Percentiles rank a stretch among this genome's conserved stretches.
Conservation (phyloP, 352 stramenopile genomes). For the Globisporangium echinulatum region DNA sequence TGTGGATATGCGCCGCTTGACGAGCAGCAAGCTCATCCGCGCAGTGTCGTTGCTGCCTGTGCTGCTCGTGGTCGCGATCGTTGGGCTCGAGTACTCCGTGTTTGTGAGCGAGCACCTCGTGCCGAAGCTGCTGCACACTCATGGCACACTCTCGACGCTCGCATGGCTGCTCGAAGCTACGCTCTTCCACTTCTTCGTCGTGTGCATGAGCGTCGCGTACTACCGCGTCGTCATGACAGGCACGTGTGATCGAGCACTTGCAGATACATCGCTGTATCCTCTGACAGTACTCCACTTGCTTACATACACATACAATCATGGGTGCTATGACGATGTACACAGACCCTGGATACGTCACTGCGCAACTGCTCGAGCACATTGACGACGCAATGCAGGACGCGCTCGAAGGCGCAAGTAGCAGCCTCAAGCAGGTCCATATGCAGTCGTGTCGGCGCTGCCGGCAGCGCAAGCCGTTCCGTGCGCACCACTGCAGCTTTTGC, state of each 20-base stretch:
- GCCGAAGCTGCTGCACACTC: constrained; percentile 16
- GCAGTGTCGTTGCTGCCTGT: constrained; percentile 61
- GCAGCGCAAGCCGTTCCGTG: constrained; percentile 67
- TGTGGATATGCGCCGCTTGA: background rate
- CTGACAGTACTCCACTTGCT: background rate
- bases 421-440: constrained; percentile 6
- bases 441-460: constrained; percentile 57
- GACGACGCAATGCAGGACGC: constrained; percentile 55
- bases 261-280: background rate
- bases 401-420: constrained; percentile 35
- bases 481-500: constrained; percentile 85
- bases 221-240: constrained; percentile 72
- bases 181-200: constrained; percentile 58
- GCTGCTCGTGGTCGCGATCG: constrained; percentile 49
- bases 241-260: constrained; percentile 9
- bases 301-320: no score
- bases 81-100: constrained; percentile 61
- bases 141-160: constrained; percentile 10
- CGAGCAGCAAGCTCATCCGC: constrained; percentile 43
- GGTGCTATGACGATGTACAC: background rate
- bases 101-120: constrained; percentile 52
- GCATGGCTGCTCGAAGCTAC: constrained; percentile 26
- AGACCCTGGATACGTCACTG: constrained; percentile 81
- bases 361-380: constrained; percentile 46
- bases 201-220: constrained; percentile 51